phyloP scores from a whole-genome alignment of 2,329 filamentous ascomycete genomes.

The Calonectria honghensis region DNA sequence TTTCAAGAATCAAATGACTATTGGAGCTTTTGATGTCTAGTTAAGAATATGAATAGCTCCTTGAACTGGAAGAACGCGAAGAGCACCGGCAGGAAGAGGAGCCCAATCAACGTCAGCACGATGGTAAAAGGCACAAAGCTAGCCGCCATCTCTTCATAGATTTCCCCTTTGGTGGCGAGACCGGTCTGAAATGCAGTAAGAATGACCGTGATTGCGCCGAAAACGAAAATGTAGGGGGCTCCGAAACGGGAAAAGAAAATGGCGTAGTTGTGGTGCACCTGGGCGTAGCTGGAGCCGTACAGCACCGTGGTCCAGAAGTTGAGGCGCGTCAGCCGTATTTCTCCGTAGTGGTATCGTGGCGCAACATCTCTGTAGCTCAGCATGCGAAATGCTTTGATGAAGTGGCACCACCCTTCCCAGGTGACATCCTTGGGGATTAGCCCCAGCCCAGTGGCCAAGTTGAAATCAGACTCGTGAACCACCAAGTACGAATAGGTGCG shows the following conservation, averaged over 20 bases:
- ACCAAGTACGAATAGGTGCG: conserved; percentile 60
- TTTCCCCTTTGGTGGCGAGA: conserved; percentile 24
- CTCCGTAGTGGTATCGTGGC: conserved; percentile 60
- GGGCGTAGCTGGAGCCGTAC: conserved; percentile 28
- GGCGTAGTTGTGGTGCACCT: conserved; percentile 37
- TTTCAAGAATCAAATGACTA: not conserved
- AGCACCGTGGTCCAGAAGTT: conserved; percentile 48
- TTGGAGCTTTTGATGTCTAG: conserved; percentile 4
- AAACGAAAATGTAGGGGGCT: conserved; percentile 39
- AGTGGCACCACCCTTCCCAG: conserved; percentile 55
- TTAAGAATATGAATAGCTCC: not conserved
- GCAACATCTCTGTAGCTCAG: conserved; percentile 52
- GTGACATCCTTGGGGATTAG: conserved; percentile 55
- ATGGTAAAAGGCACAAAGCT: conserved; percentile 31
- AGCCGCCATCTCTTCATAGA: conserved; percentile 17
- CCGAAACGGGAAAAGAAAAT: conserved; percentile 37
- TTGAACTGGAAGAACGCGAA: conserved; percentile 30
- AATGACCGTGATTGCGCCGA: conserved; percentile 38
- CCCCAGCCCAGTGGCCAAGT: conserved; percentile 51
- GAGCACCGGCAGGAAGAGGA: conserved; percentile 24
- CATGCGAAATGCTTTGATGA: conserved; percentile 55
- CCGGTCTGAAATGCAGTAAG: conserved; percentile 36
- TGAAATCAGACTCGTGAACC: conserved; percentile 58
- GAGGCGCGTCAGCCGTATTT: conserved; percentile 60
- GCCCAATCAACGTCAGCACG: conserved; percentile 28